Evolutionary conservation across 768 basidiomycete genomes (phyloP), one percentile per base, ranked within the genome.

Genomic region (Xerocomus potaroensis): DNA sequence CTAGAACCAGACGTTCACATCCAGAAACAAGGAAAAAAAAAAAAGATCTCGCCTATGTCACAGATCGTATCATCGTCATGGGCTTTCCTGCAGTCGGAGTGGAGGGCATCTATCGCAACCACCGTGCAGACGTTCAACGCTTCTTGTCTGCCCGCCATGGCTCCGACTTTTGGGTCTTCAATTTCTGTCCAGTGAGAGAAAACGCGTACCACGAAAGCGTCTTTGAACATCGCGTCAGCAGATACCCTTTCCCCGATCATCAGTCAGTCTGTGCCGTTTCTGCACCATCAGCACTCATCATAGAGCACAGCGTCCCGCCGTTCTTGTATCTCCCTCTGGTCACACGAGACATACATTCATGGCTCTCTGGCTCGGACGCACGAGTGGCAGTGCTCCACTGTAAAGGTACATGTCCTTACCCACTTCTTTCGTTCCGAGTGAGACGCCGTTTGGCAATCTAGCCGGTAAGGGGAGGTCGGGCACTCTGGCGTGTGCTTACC

Each of bases 181-280:
- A 95, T 63, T 81, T 93, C 49, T 93, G 91, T 54, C 90, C 91
- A 0, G 56, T 83, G 8, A 74, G 71, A 51, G 91, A 93, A 65
- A 93, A 93, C 60, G 76, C 81, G 6, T 95, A 95, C 63, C 77
- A 81, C 3, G 69, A 83, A 3, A 66, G 68, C 37, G 67, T 83
- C 30, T 93, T 93, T 60, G 76, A 77, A 11, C 81, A 83, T 8
- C 72, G 87, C 33, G 85, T 91, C 15, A 89, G 85, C 56, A 71
- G 91, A 42, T 92, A 86, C 59, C 91, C 91, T 0, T 92, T 90
- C 60, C 91, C 91, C 18, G 91, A 94, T 60, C 91, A 94, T 61
- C 87, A 92, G 82, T 88, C 53, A 65, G 86, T 74, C 50, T 83
- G 87, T 27, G 56, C 81, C 81, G 75, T 81, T 45, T 37, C 12